Evolutionary conservation across 306 rosid genomes (phyloP).

Genomic region (Canavalia gladiata): DNA sequence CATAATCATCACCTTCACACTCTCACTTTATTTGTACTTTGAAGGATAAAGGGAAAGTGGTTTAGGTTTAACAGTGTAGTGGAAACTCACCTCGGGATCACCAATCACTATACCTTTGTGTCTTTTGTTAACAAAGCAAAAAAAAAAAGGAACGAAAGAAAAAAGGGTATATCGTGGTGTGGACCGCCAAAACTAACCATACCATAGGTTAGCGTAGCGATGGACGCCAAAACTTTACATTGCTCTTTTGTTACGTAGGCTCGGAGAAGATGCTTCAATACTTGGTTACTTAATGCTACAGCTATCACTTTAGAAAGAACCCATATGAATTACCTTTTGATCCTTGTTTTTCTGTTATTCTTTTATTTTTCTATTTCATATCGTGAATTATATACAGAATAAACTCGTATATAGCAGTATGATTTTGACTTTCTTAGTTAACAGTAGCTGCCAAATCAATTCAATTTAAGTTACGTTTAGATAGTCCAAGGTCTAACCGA

Average conservation of each 20-base stretch:
- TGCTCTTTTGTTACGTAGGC: neutral
- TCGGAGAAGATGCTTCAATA: neutral
- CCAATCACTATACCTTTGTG: conserved; percentile 38
- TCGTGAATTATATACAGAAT: neutral
- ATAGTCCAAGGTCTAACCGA: neutral
- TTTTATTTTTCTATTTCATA: neutral
- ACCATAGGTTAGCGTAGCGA: too few relatives aligned
- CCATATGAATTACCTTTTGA: neutral
- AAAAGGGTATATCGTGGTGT: conserved; percentile 31
- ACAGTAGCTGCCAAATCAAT: neutral
- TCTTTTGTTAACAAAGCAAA: conserved; percentile 38
- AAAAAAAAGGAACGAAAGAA: neutral
- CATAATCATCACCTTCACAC: neutral
- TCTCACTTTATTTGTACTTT: conserved; percentile 44
- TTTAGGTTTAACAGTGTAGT: conserved; percentile 2
- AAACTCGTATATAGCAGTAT: neutral
- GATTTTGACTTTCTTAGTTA: neutral
- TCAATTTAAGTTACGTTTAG: neutral
- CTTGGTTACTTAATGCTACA: neutral
- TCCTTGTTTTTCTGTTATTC: neutral
- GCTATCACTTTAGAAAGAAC: neutral
- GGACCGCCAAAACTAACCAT: conserved; percentile 36
- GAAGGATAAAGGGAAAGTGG: conserved; percentile 38
- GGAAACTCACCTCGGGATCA: conserved; percentile 63
- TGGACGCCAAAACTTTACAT: conserved; percentile 1